A percentile compares a stretch with the other conserved stretches of the same genome.
These are phyloP conservation scores for Ilyonectria sp. DNA, from an alignment of 2,329 filamentous ascomycete species.

Conservation along the genomic window DNA sequence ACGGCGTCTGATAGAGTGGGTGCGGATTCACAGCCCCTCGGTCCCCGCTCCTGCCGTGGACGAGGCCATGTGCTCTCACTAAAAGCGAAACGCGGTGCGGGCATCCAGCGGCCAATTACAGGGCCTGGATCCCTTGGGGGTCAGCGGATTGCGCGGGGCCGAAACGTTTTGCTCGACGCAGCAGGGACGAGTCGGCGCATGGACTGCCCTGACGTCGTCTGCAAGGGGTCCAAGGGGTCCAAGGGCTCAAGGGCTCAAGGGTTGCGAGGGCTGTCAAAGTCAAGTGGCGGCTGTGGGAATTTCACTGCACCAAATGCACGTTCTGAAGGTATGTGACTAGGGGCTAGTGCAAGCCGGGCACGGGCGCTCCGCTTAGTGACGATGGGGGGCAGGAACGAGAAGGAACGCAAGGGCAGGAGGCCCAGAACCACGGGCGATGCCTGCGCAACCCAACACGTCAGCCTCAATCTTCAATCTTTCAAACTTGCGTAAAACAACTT, in stretches of 20 bases:
- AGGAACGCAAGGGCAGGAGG: neutral
- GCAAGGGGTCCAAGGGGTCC: neutral
- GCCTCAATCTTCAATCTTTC: neutral
- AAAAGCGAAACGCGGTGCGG: neutral
- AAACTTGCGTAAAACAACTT: neutral
- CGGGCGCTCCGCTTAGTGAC: neutral
- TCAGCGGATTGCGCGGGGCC: neutral
- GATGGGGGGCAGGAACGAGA: conserved; percentile 1
- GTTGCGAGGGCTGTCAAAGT: too few species aligned
- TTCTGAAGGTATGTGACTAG: neutral
- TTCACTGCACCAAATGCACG: neutral
- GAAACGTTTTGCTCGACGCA: neutral
- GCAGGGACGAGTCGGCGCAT: neutral
- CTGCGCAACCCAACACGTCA: conserved; percentile 16
- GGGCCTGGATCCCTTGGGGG: neutral
- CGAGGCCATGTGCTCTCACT: neutral
- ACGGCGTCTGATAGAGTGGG: neutral
- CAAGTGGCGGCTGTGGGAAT: neutral
- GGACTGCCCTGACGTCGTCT: neutral
- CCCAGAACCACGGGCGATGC: neutral
- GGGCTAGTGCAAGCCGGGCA: conserved; percentile 1
- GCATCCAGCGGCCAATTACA: neutral
- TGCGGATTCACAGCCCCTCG: neutral
- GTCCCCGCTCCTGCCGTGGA: neutral
- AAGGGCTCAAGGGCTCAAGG: too few species aligned